Evolutionary conservation across 345 rosid species (phyloP).

Genomic region (Eucalyptus grandis): DNA sequence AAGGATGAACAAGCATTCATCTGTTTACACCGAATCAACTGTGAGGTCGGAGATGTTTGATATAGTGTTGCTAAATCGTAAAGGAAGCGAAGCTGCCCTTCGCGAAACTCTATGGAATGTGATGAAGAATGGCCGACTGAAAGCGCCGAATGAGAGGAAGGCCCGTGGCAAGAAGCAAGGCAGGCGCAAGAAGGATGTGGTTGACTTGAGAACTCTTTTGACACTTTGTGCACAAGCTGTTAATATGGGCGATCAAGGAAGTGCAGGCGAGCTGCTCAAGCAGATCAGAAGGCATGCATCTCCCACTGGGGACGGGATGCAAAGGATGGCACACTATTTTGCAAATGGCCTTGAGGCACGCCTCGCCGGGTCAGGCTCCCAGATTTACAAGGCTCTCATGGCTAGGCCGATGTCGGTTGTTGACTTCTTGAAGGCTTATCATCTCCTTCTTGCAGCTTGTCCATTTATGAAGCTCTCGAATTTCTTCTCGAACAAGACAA

Average conservation of each 20-base stretch:
- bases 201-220: constrained; percentile 27
- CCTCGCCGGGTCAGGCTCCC: not conserved
- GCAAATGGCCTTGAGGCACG: constrained; percentile 2
- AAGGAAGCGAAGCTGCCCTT: not conserved
- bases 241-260: constrained; percentile 12
- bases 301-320: constrained; percentile 3
- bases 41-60: constrained; percentile 3
- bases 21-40: not conserved
- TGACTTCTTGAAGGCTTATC: constrained; percentile 23
- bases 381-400: not conserved
- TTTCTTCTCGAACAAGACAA: not conserved
- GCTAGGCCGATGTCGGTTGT: not conserved
- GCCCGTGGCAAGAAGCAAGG: not conserved
- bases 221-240: constrained; percentile 31
- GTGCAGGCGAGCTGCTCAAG: constrained; percentile 11
- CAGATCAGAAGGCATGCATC: constrained; percentile 23
- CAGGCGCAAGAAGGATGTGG: constrained; percentile 12
- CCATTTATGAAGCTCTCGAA: not conserved
- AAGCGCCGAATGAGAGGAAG: not conserved
- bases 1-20: constrained; percentile 15
- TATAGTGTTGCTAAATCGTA: not conserved
- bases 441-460: not conserved
- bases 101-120: not conserved
- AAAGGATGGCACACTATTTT: not conserved
- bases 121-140: not conserved